Conservation (phyloP, 2,329 filamentous ascomycete genomes). For the Bipolaris zeicola region DNA sequence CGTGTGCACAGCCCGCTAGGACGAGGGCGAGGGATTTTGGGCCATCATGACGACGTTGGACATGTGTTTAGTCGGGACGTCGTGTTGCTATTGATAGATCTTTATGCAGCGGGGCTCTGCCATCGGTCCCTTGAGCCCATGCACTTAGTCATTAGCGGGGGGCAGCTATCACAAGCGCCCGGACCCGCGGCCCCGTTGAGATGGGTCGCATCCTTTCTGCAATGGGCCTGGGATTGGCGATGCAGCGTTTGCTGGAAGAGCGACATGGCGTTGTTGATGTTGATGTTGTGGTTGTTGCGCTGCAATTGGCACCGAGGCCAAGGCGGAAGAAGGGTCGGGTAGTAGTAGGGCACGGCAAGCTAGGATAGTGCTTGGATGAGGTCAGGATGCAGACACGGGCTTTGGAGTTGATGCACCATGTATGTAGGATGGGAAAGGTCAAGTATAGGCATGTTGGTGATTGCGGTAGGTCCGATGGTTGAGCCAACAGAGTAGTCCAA, state of each 20-base stretch:
- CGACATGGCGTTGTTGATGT: constrained; percentile 10
- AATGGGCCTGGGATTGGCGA: neutral
- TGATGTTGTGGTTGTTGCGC: neutral
- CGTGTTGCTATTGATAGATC: constrained; percentile 24
- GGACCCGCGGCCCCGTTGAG: constrained; percentile 2
- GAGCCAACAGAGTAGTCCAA: constrained; percentile 26
- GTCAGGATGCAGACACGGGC: constrained; percentile 2
- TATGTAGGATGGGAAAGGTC: constrained; percentile 16
- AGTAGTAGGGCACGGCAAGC: no score
- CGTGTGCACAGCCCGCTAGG: constrained; percentile 3
- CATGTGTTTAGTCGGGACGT: constrained; percentile 5
- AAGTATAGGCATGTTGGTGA: constrained; percentile 8
- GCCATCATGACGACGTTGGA: constrained; percentile 2
- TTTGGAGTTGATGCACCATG: constrained; percentile 4
- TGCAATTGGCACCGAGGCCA: neutral
- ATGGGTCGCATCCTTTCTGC: constrained; percentile 1
- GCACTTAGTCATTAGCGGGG: constrained; percentile 10
- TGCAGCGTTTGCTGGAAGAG: constrained; percentile 21
- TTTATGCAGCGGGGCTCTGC: constrained; percentile 22
- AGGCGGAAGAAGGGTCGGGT: no score
- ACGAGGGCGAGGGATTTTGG: neutral
- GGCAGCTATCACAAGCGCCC: constrained; percentile 11
- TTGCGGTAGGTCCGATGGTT: neutral
- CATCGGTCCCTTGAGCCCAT: constrained; percentile 9
- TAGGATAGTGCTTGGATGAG: constrained; percentile 8